Evolutionary conservation across 2,329 filamentous ascomycete species (phyloP).

Genomic region (Fusarium pilosicola): DNA sequence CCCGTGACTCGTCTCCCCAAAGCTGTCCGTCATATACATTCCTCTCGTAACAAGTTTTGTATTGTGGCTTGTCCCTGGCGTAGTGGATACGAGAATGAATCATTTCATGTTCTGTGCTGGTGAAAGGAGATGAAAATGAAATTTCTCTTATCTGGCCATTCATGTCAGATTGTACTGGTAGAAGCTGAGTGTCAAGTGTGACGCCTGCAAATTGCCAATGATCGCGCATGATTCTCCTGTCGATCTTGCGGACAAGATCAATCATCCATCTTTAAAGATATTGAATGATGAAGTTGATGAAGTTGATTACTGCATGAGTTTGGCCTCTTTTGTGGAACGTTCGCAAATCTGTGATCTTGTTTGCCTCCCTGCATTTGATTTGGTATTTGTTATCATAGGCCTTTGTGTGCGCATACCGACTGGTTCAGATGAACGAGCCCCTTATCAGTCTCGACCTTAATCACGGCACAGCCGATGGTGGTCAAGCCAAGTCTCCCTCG

Average conservation of each 20-base stretch:
- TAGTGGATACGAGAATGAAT: slow-evolving; percentile 31
- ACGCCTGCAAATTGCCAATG: slow-evolving; percentile 5
- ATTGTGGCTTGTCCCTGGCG: slow-evolving; percentile 13
- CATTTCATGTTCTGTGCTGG: slow-evolving; percentile 6
- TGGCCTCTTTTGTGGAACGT: slow-evolving; percentile 13
- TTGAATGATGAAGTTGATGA: slow-evolving; percentile 22
- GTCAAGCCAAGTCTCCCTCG: slow-evolving; percentile 5
- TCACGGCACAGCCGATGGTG: slow-evolving; percentile 16
- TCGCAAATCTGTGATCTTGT: slow-evolving; percentile 1
- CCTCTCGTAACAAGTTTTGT: slow-evolving; percentile 10
- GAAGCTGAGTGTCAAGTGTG: neutral
- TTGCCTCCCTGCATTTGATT: slow-evolving; percentile 10
- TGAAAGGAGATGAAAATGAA: slow-evolving; percentile 7
- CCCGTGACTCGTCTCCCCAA: slow-evolving; percentile 14
- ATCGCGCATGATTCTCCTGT: slow-evolving; percentile 39
- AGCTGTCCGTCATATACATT: slow-evolving; percentile 17
- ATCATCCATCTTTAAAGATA: neutral
- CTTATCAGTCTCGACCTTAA: neutral
- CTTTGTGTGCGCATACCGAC: neutral
- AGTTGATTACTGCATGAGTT: slow-evolving; percentile 7
- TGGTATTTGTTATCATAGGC: neutral
- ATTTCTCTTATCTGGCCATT: neutral
- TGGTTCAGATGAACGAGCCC: neutral
- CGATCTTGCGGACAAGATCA: slow-evolving; percentile 34
- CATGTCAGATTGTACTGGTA: neutral